Conservation (phyloP, 768 basidiomycete species). For the Tylopilus sp. region DNA sequence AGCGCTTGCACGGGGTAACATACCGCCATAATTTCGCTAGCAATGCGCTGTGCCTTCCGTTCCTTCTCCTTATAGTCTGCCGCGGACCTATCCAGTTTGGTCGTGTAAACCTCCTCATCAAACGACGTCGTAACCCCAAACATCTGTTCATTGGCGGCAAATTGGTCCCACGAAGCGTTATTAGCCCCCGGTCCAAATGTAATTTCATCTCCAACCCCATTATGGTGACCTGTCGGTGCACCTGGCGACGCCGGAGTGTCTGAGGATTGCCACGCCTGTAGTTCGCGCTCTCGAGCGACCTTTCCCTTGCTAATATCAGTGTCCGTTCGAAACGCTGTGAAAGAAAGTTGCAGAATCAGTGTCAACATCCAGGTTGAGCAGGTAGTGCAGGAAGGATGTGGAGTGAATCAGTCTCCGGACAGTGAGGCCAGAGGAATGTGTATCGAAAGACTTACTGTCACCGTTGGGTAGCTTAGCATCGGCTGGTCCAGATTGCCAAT, state of each 20-base stretch:
- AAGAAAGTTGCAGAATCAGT: conserved; percentile 15
- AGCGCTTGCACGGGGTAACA: conserved; percentile 24
- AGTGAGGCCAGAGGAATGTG: background rate
- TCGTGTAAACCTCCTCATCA: conserved; percentile 94
- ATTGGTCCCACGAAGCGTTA: conserved; percentile 80
- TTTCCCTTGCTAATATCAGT: conserved; percentile 67
- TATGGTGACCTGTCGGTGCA: conserved; percentile 24
- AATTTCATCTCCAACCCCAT: conserved; percentile 52
- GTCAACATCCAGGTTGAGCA: background rate
- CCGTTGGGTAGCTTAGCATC: conserved; percentile 67
- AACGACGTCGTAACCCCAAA: conserved; percentile 92
- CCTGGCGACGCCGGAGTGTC: conserved; percentile 32
- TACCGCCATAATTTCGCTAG: conserved; percentile 88
- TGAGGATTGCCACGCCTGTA: conserved; percentile 71
- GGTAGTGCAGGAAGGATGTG: background rate
- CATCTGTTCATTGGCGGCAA: conserved; percentile 85
- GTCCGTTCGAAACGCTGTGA: conserved; percentile 76
- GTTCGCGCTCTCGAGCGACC: conserved; percentile 62
- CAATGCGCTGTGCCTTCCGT: conserved; percentile 80
- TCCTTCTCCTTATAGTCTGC: conserved; percentile 89
- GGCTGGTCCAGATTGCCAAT: conserved; percentile 70
- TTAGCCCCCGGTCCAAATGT: conserved; percentile 62
- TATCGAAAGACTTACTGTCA: conserved; percentile 51
- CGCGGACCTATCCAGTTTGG: conserved; percentile 80
- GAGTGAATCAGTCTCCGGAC: background rate